Percentiles rank a stretch among this genome's conserved stretches.
Evolutionary conservation across 768 basidiomycete genomes (phyloP).

Genomic region (Mycena epipterygia): DNA sequence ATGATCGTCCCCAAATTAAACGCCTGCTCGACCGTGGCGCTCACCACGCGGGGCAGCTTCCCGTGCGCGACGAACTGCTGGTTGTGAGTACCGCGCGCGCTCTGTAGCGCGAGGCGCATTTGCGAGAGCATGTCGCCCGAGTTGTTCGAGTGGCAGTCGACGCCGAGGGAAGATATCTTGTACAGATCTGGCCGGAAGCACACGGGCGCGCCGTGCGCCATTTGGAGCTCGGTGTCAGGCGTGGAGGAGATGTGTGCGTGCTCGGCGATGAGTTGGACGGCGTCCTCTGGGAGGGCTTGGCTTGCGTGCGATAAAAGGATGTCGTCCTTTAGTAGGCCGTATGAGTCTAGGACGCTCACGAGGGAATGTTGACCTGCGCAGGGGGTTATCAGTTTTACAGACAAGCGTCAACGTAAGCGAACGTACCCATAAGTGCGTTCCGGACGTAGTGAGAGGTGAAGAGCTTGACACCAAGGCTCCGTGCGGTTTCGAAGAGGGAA

Average conservation of each 20-base stretch:
- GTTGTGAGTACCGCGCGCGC: constrained; percentile 18
- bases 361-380: constrained; percentile 11
- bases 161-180: constrained; percentile 25
- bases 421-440: constrained; percentile 13
- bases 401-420: too few species aligned
- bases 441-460: constrained; percentile 27
- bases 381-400: not conserved
- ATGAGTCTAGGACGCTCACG: constrained; percentile 19
- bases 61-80: constrained; percentile 9
- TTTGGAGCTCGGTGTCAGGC: constrained; percentile 31
- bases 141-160: constrained; percentile 34
- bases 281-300: constrained; percentile 18
- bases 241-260: constrained; percentile 30
- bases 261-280: constrained; percentile 8
- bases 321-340: constrained; percentile 29
- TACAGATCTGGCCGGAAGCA: constrained; percentile 24
- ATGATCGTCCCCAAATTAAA: constrained; percentile 34
- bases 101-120: constrained; percentile 32
- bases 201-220: constrained; percentile 27
- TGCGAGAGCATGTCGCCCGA: constrained; percentile 33
- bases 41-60: constrained; percentile 9
- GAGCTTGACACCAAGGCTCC: constrained; percentile 20
- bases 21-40: constrained; percentile 15
- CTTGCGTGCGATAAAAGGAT: constrained; percentile 32
- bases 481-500: constrained; percentile 4